Percentiles rank a stretch among this genome's conserved stretches.
Evolutionary conservation across 2,329 filamentous ascomycete species (phyloP).

Genomic region (Zelopaecilomyces penicillatus): DNA sequence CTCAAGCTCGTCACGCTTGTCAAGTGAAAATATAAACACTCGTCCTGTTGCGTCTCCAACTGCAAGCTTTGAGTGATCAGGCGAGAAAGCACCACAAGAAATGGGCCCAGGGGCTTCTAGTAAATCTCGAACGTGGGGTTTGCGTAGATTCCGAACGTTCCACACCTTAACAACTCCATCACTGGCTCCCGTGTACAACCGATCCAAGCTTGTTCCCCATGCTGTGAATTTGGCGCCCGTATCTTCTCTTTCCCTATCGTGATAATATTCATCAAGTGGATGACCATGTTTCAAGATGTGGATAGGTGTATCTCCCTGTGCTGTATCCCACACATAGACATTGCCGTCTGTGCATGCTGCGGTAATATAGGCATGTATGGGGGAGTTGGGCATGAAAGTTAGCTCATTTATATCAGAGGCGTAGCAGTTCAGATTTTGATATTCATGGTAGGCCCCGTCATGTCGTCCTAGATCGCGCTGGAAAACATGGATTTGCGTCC

Average conservation of each 20-base stretch:
- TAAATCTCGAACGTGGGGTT: slow-evolving; percentile 43
- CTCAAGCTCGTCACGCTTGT: slow-evolving; percentile 33
- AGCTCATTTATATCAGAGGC: slow-evolving; percentile 57
- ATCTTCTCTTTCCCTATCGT: slow-evolving; percentile 46
- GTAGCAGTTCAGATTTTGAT: slow-evolving; percentile 49
- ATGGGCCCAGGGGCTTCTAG: slow-evolving; percentile 48
- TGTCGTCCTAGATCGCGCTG: slow-evolving; percentile 18
- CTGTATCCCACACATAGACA: slow-evolving; percentile 56
- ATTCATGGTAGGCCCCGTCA: slow-evolving; percentile 29
- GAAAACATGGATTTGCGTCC: slow-evolving; percentile 53
- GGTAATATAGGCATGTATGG: slow-evolving; percentile 43
- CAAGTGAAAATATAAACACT: slow-evolving; percentile 45
- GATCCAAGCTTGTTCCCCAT: slow-evolving; percentile 48
- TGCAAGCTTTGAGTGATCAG: slow-evolving; percentile 44
- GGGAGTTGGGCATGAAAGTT: slow-evolving; percentile 48
- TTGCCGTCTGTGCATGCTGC: slow-evolving; percentile 54
- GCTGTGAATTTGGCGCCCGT: slow-evolving; percentile 56
- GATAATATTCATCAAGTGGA: slow-evolving; percentile 30
- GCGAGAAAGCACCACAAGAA: slow-evolving; percentile 50
- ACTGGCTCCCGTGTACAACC: slow-evolving; percentile 56
- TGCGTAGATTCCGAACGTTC: slow-evolving; percentile 42
- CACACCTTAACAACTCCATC: slow-evolving; percentile 56
- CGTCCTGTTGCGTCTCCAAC: slow-evolving; percentile 55
- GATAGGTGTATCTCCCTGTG: slow-evolving; percentile 44
- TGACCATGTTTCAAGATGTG: slow-evolving; percentile 47